Conservation (phyloP, 805 yeast genomes). For the Candida methanosorbosa region DNA sequence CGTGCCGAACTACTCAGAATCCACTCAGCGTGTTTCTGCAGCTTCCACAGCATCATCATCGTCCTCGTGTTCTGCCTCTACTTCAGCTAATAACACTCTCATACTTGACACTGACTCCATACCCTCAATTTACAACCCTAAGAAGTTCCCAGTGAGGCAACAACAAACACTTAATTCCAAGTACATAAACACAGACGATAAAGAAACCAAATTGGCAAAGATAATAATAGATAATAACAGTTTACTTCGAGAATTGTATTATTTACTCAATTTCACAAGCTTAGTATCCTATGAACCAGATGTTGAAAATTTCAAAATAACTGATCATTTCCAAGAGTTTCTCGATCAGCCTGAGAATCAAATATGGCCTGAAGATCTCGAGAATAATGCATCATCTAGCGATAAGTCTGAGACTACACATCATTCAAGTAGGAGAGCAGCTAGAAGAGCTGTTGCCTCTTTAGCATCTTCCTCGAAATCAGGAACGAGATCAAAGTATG, state of each 20-base stretch:
- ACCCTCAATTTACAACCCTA: background rate
- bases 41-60: too few relatives aligned
- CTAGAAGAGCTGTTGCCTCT: background rate
- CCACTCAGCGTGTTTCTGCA: too few relatives aligned
- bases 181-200: too few relatives aligned
- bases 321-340: slow-evolving; percentile 8
- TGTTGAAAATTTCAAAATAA: slow-evolving; percentile 8
- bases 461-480: background rate
- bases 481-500: background rate
- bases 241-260: slow-evolving; percentile 53
- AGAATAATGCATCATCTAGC: too few relatives aligned
- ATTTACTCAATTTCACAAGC: slow-evolving; percentile 52
- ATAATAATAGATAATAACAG: slow-evolving; percentile 37
- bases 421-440: background rate
- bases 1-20: slow-evolving; percentile 7
- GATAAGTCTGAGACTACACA: background rate
- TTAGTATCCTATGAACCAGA: slow-evolving; percentile 55
- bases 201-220: slow-evolving; percentile 30
- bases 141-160: background rate
- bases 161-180: too few relatives aligned
- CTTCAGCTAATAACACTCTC: too few relatives aligned
- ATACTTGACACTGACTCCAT: background rate
- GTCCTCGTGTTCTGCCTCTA: too few relatives aligned
- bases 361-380: too few relatives aligned
- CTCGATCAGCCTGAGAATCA: too few relatives aligned